Conservation (phyloP, 139 green algal species). For the Raphidocelis subcapitata region DNA sequence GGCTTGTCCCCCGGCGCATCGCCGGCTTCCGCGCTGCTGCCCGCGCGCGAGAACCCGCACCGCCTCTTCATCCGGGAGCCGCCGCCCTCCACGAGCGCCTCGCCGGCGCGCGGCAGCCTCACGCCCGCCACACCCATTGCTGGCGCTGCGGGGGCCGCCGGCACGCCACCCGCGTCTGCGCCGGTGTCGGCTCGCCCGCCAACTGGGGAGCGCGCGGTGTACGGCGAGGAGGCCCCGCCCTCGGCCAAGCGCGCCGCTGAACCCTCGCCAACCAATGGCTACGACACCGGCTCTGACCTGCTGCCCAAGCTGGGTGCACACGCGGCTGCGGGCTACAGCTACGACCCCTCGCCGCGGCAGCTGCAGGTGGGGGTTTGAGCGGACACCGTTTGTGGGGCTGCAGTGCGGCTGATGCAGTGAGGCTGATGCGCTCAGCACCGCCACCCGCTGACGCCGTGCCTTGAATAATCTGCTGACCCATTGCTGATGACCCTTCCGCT, state of each 20-base stretch:
- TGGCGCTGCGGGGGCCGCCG: background rate
- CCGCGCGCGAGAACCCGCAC: conserved; percentile 76
- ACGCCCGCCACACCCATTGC: background rate
- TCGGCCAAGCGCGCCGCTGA: conserved; percentile 13
- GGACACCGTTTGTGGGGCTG: too few species aligned
- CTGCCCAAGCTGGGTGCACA: conserved; percentile 30
- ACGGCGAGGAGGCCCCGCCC: too few species aligned
- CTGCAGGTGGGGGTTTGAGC: conserved; percentile 35
- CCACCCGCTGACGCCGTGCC: too few species aligned
- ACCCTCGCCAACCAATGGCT: too few species aligned
- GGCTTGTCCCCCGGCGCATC: background rate
- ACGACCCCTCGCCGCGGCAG: conserved; percentile 50
- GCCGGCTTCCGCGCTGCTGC: conserved; percentile 44
- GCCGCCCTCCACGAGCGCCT: conserved; percentile 42
- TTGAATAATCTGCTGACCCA: too few species aligned
- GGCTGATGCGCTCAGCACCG: too few species aligned
- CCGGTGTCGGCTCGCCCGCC: too few species aligned
- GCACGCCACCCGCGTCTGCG: background rate
- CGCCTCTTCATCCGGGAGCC: conserved; percentile 78
- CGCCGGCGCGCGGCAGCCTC: conserved; percentile 14
- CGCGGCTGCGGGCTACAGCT: conserved; percentile 52
- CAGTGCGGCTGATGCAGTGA: too few species aligned
- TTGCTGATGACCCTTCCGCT: too few species aligned
- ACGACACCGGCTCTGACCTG: too few species aligned
- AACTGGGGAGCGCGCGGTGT: background rate